Evolutionary conservation across 1,284 basidiomycete species (phyloP).

Genomic region (Pterula multifida): DNA sequence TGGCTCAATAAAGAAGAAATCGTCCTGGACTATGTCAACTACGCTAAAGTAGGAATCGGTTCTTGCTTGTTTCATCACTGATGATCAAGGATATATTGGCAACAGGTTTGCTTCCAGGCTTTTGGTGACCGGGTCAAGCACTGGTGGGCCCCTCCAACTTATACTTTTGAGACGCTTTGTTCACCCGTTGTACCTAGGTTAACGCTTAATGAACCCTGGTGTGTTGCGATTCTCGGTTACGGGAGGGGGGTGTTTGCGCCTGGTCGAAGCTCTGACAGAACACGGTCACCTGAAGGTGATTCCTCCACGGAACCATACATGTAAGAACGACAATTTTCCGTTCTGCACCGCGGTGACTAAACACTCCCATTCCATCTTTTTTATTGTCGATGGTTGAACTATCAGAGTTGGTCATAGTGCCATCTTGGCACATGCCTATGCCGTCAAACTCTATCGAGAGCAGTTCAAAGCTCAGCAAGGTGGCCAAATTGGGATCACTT

Average conservation of each 20-base stretch:
- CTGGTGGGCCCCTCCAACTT: constrained; percentile 31
- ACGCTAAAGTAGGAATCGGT: constrained; percentile 32
- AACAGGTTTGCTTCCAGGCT: constrained; percentile 56
- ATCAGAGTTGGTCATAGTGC: constrained; percentile 54
- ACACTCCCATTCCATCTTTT: constrained; percentile 3
- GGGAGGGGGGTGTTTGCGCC: constrained; percentile 55
- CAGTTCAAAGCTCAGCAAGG: constrained; percentile 43
- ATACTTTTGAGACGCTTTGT: background rate
- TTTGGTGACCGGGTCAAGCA: constrained; percentile 69
- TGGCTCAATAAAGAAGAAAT: constrained; percentile 59
- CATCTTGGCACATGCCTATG: constrained; percentile 58
- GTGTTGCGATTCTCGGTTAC: constrained; percentile 57
- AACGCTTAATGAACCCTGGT: constrained; percentile 69
- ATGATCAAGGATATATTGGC: constrained; percentile 5
- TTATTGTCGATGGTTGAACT: constrained; percentile 7
- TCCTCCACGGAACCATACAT: constrained; percentile 64
- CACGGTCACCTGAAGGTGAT: constrained; percentile 41
- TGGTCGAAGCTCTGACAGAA: constrained; percentile 52
- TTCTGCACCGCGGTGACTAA: constrained; percentile 7
- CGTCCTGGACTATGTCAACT: constrained; percentile 50
- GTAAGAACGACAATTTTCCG: constrained; percentile 25
- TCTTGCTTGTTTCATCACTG: constrained; percentile 1
- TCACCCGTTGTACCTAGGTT: constrained; percentile 26
- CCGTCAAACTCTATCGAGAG: constrained; percentile 51
- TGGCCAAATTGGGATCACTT: constrained; percentile 62